Evolutionary conservation across 163 green algal species (phyloP).

Genomic region (Picocystis sp.): DNA sequence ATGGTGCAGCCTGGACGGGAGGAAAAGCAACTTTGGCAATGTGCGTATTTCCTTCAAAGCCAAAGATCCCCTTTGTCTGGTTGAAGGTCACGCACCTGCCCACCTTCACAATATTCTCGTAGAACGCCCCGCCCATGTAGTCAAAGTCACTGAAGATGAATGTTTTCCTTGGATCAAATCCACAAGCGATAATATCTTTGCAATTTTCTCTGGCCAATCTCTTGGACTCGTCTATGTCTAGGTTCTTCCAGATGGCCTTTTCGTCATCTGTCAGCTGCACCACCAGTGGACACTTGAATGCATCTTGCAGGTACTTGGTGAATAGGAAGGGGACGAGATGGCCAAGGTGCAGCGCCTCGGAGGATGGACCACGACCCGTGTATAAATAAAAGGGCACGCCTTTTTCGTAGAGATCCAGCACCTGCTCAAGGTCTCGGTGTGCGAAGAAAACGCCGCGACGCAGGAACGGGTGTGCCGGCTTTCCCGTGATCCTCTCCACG

Average conservation of each 20-base stretch:
- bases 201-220: conserved; percentile 77
- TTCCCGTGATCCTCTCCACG: conserved; percentile 62
- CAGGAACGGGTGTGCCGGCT: conserved; percentile 78
- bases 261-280: conserved; percentile 98
- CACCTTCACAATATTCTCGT: conserved; percentile 81
- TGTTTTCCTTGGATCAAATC: conserved; percentile 81
- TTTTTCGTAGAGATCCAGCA: conserved; percentile 83
- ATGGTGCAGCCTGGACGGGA: conserved; percentile 80
- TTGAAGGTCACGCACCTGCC: conserved; percentile 51
- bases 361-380: conserved; percentile 89
- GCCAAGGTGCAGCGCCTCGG: conserved; percentile 88
- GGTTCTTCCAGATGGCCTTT: conserved; percentile 67
- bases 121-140: conserved; percentile 68
- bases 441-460: conserved; percentile 87
- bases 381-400: conserved; percentile 95
- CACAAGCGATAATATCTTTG: conserved; percentile 98
- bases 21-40: conserved; percentile 95
- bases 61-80: conserved; percentile 81
- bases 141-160: conserved; percentile 98
- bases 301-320: conserved; percentile 76
- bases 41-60: conserved; percentile 69
- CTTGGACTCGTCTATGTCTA: conserved; percentile 61
- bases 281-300: conserved; percentile 85
- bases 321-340: conserved; percentile 97
- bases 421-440: conserved; percentile 72